A percentile compares a stretch with the other conserved stretches of the same genome.
These are phyloP conservation scores for Mortierella sp. DNA, from an alignment of 371 early-diverging fungal species.

Conservation along the genomic window DNA sequence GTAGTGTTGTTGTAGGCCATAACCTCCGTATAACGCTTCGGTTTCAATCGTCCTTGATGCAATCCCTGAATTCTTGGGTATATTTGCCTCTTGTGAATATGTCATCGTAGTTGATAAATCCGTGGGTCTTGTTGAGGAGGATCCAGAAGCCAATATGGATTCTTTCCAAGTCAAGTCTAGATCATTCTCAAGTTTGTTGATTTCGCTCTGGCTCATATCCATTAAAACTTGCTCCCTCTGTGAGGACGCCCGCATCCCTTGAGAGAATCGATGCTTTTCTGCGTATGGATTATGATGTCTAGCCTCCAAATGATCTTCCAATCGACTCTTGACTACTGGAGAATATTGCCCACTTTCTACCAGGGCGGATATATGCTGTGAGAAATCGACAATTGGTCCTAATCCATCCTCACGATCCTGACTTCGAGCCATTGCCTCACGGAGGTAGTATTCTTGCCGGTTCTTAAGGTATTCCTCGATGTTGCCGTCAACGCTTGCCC, in stretches of 20 bases:
- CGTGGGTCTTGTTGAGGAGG: background rate
- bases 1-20: too few species aligned
- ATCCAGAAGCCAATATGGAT: background rate
- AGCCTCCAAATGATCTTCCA: slow-evolving; percentile 13
- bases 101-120: background rate
- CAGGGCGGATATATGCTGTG: background rate
- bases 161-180: background rate
- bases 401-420: slow-evolving; percentile 45
- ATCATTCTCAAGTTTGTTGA: background rate
- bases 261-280: slow-evolving; percentile 4
- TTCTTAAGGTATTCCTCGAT: slow-evolving; percentile 35
- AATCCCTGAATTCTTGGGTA: background rate
- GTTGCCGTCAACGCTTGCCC: slow-evolving; percentile 6
- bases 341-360: background rate
- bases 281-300: slow-evolving; percentile 31
- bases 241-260: slow-evolving; percentile 18
- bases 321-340: background rate
- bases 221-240: slow-evolving; percentile 50
- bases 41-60: too few species aligned
- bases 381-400: slow-evolving; percentile 49
- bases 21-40: too few species aligned
- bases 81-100: background rate
- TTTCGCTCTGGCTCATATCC: slow-evolving; percentile 13
- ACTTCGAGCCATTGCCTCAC: slow-evolving; percentile 38
- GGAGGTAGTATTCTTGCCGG: slow-evolving; percentile 43